phyloP scores from a whole-genome alignment of 495 filamentous ascomycete species.

The Penicilliopsis zonata region DNA sequence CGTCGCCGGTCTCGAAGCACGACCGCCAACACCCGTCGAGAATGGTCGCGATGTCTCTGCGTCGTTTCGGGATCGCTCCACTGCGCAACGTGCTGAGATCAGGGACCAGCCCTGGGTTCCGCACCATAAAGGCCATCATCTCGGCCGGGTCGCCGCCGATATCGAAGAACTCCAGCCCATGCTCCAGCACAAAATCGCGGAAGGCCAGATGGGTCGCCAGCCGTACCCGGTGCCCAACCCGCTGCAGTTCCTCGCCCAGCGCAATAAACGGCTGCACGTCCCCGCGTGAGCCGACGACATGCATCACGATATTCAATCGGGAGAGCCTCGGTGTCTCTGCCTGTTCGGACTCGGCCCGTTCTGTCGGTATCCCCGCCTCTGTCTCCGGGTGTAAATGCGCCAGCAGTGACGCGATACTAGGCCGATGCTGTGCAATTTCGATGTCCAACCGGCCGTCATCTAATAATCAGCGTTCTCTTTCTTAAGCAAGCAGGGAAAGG shows the following conservation, averaged over 20 bases:
- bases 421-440: constrained; percentile 12
- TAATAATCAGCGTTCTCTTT: neutral
- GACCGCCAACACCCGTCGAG: constrained; percentile 71
- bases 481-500: neutral
- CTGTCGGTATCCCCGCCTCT: neutral
- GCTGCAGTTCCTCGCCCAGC: constrained; percentile 49
- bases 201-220: constrained; percentile 69
- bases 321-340: constrained; percentile 43
- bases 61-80: constrained; percentile 55
- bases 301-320: constrained; percentile 62
- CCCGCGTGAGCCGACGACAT: constrained; percentile 68
- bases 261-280: constrained; percentile 70
- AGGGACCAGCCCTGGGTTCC: constrained; percentile 71
- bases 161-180: constrained; percentile 65
- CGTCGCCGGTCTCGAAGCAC: constrained; percentile 53
- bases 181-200: constrained; percentile 52
- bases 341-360: constrained; percentile 27
- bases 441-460: constrained; percentile 16
- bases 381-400: constrained; percentile 5
- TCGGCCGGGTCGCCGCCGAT: constrained; percentile 71
- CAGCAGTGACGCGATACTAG: constrained; percentile 13
- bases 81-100: constrained; percentile 51
- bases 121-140: constrained; percentile 82
- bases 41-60: constrained; percentile 56
- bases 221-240: constrained; percentile 63